These are phyloP conservation scores for Eutrema yunnanense DNA, from an alignment of 345 rosid genomes.

Conservation along the genomic window DNA sequence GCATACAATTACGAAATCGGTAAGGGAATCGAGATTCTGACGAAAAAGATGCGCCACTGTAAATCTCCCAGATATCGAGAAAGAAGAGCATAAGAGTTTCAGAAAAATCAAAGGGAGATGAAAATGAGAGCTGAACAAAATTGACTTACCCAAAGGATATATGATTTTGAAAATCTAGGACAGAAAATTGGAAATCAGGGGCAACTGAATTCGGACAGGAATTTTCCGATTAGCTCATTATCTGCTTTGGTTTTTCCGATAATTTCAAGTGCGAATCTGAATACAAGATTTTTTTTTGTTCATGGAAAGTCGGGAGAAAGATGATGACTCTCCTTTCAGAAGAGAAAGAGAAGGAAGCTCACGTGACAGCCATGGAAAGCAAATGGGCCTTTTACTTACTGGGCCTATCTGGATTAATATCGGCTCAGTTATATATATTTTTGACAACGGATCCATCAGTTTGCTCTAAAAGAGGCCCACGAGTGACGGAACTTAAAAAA, in stretches of 20 bases:
- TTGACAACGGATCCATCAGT: not conserved
- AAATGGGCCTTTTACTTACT: not conserved
- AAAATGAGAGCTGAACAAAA: not conserved
- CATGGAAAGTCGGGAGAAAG: not conserved
- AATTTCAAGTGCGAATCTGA: not conserved
- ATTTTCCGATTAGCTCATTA: not conserved
- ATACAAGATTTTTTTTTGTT: not conserved
- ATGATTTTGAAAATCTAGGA: not conserved
- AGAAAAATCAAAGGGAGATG: not conserved
- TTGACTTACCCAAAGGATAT: conserved; percentile 3
- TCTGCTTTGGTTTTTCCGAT: not conserved
- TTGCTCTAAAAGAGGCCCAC: not conserved
- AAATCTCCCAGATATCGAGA: not conserved
- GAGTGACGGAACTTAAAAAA: not conserved
- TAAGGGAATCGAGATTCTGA: not conserved
- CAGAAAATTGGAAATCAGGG: not conserved
- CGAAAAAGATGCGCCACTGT: not conserved
- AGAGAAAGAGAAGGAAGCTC: not conserved
- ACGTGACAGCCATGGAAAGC: not conserved
- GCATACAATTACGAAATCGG: not conserved
- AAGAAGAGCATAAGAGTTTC: not conserved
- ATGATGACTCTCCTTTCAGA: not conserved
- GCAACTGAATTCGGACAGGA: not conserved
- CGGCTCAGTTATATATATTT: not conserved
- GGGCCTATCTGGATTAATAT: not conserved